Conservation (phyloP, 768 basidiomycete genomes). For the Cystofilobasidium bisporidii region DNA sequence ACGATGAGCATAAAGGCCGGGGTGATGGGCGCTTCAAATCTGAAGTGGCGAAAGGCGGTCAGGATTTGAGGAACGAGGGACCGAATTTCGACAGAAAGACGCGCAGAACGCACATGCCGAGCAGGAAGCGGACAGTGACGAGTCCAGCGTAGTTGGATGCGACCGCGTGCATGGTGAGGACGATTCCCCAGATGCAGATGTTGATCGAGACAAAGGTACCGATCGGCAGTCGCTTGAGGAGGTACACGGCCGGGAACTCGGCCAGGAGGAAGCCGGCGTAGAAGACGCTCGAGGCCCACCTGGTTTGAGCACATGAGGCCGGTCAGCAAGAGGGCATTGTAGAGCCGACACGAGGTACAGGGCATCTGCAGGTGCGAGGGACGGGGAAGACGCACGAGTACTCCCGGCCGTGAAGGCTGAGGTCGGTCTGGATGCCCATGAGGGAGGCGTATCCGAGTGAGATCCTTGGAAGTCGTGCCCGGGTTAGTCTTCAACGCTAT, state of each 20-base stretch:
- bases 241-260: conserved; percentile 29
- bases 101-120: conserved; percentile 22
- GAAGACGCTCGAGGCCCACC: conserved; percentile 12
- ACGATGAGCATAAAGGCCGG: conserved; percentile 28
- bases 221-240: conserved; percentile 27
- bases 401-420: conserved; percentile 21
- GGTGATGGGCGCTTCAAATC: conserved; percentile 29
- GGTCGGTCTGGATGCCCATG: conserved; percentile 31
- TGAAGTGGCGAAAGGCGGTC: neutral
- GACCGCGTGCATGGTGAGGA: conserved; percentile 11
- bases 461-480: too few relatives aligned
- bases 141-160: conserved; percentile 27
- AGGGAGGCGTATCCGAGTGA: conserved; percentile 19
- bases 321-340: too few relatives aligned
- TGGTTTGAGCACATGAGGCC: too few relatives aligned
- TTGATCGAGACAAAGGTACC: conserved; percentile 12
- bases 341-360: neutral
- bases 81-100: too few relatives aligned
- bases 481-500: too few relatives aligned
- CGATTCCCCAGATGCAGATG: conserved; percentile 22
- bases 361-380: neutral
- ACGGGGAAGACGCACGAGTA: conserved; percentile 31
- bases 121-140: conserved; percentile 26
- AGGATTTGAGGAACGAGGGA: neutral
- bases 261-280: conserved; percentile 19